Conservation (phyloP, 2,329 filamentous ascomycete species). For the Ceratocystiopsis sp. region DNA sequence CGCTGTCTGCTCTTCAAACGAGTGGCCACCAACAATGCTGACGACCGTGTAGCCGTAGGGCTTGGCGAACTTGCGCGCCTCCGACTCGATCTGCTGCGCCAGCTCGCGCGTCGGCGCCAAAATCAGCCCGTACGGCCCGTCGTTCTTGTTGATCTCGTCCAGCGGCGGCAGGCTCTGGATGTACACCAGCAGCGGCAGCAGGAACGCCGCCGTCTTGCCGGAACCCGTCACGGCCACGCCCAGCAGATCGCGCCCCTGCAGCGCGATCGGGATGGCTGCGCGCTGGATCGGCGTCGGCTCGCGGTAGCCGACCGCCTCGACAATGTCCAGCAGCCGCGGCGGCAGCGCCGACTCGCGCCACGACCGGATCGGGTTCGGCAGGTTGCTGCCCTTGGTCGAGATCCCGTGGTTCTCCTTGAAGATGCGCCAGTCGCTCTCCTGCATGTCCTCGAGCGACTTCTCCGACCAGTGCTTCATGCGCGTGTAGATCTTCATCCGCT, state of each 20-base stretch:
- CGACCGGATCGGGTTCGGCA: conserved; percentile 90
- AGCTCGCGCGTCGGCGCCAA: conserved; percentile 91
- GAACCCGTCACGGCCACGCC: conserved; percentile 96
- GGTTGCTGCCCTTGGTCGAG: conserved; percentile 73
- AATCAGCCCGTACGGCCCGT: conserved; percentile 94
- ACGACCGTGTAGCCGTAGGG: conserved; percentile 89
- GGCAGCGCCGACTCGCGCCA: conserved; percentile 81
- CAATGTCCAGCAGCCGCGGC: conserved; percentile 58
- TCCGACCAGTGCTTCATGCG: conserved; percentile 85
- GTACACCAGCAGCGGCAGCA: conserved; percentile 83
- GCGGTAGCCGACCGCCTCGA: conserved; percentile 72
- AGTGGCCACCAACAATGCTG: conserved; percentile 94
- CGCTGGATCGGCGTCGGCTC: conserved; percentile 87
- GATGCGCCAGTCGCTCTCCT: conserved; percentile 94
- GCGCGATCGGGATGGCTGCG: conserved; percentile 85
- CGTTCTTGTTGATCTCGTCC: conserved; percentile 73
- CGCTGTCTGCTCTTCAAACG: conserved; percentile 83
- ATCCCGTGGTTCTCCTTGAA: conserved; percentile 99
- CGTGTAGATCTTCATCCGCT: conserved; percentile 54
- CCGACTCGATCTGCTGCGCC: conserved; percentile 90
- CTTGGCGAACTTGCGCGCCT: conserved; percentile 80
- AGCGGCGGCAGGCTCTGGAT: conserved; percentile 80
- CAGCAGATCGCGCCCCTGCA: conserved; percentile 89
- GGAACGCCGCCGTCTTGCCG: conserved; percentile 91
- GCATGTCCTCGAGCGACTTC: conserved; percentile 85